A percentile compares a stretch with the other conserved stretches of the same genome.
Conservation (phyloP, 441 rosid genomes). For the Croton setiger region DNA sequence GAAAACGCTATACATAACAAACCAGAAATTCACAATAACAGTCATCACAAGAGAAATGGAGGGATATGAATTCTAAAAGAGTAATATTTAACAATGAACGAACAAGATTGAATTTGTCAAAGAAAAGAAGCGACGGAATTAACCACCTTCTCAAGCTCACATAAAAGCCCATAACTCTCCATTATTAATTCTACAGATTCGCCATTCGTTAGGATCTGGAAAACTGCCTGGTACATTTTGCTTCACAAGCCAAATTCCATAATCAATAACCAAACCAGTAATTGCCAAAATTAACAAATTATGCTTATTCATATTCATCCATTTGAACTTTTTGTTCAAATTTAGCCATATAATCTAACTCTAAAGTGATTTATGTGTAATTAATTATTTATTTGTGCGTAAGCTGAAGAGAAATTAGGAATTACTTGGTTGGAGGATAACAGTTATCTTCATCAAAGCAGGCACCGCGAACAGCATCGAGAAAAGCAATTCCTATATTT, state of each 20-base stretch:
- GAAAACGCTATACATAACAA: slow-evolving; percentile 44
- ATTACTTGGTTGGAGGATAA: slow-evolving; percentile 48
- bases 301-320: not conserved
- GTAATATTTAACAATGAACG: not conserved
- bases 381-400: not conserved
- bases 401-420: not conserved
- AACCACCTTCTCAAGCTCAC: slow-evolving; percentile 61
- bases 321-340: too few species aligned
- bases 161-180: slow-evolving; percentile 70
- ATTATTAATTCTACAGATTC: slow-evolving; percentile 58
- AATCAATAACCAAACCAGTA: not conserved
- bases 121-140: slow-evolving; percentile 5
- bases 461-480: slow-evolving; percentile 73
- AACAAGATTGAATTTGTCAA: not conserved
- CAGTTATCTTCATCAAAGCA: slow-evolving; percentile 42
- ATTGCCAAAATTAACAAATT: not conserved
- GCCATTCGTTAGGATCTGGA: slow-evolving; percentile 56
- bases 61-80: not conserved
- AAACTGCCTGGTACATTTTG: slow-evolving; percentile 70
- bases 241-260: slow-evolving; percentile 30
- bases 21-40: not conserved
- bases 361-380: not conserved
- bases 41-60: too few species aligned
- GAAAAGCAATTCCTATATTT: slow-evolving; percentile 53
- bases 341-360: too few species aligned